phyloP scores from a whole-genome alignment of 257 asterid genomes.

The Capsicum baccatum region DNA sequence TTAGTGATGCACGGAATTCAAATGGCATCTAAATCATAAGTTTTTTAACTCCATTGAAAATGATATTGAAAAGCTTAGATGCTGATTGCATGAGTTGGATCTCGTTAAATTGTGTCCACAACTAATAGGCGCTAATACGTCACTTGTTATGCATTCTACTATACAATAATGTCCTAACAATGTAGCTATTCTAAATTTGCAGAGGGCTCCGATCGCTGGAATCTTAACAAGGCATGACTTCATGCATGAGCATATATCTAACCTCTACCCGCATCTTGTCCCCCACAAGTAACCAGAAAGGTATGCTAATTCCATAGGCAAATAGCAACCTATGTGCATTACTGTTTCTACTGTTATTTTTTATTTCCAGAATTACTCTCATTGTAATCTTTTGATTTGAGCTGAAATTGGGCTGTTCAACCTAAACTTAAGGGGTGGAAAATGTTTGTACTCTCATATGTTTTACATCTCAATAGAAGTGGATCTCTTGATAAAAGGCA shows the following conservation, averaged over 20 bases:
- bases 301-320: conserved; percentile 5
- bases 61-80: neutral
- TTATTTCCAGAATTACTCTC: conserved; percentile 10
- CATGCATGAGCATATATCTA: conserved; percentile 78
- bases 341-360: conserved; percentile 17
- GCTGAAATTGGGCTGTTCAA: no score
- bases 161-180: conserved; percentile 22
- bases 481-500: no score
- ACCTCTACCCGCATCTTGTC: conserved; percentile 57
- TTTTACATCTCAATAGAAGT: no score
- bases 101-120: neutral
- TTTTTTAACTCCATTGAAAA: neutral
- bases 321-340: neutral
- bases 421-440: no score
- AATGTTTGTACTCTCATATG: no score
- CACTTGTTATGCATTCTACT: conserved; percentile 9
- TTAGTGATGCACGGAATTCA: neutral
- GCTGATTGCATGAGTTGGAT: neutral
- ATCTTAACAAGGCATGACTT: conserved; percentile 84
- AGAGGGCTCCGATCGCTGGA: conserved; percentile 77
- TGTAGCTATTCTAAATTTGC: conserved; percentile 40
- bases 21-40: neutral
- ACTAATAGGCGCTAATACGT: neutral
- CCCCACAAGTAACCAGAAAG: conserved; percentile 6
- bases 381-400: conserved; percentile 25